A percentile compares a stretch with the other conserved stretches of the same genome.
phyloP scores from a whole-genome alignment of 371 early-diverging fungal species.

The Actinomortierella wolfii region DNA sequence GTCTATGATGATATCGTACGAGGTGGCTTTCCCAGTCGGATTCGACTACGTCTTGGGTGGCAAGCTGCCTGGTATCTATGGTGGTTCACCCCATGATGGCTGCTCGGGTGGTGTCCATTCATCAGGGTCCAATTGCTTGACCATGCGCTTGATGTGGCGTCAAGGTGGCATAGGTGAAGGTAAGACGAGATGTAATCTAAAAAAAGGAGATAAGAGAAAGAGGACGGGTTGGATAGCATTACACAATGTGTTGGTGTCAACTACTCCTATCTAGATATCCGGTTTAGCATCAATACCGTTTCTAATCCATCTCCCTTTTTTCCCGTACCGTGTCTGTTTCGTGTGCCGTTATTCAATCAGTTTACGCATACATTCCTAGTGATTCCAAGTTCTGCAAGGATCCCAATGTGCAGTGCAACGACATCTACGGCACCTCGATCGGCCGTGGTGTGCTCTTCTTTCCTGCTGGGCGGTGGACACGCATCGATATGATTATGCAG shows the following conservation, averaged over 20 bases:
- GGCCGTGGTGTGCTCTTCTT: constrained; percentile 55
- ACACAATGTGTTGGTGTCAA: too few species aligned
- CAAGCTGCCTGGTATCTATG: constrained; percentile 41
- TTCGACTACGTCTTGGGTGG: constrained; percentile 61
- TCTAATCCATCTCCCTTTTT: not conserved
- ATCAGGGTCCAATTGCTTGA: constrained; percentile 50
- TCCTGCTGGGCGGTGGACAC: constrained; percentile 47
- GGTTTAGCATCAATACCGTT: too few species aligned
- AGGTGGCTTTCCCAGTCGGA: constrained; percentile 56
- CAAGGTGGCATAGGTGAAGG: constrained; percentile 43
- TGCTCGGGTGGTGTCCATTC: constrained; percentile 57
- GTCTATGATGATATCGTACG: constrained; percentile 54
- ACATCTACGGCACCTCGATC: constrained; percentile 55
- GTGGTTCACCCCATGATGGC: constrained; percentile 48
- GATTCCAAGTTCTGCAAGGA: constrained; percentile 43
- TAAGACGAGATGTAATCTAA: constrained; percentile 13
- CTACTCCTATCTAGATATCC: too few species aligned
- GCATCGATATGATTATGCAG: constrained; percentile 51
- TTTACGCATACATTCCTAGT: constrained; percentile 55
- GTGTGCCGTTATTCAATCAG: constrained; percentile 21
- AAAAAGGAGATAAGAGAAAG: not conserved
- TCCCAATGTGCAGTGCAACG: constrained; percentile 48
- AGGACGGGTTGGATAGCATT: too few species aligned
- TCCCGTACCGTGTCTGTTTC: not conserved
- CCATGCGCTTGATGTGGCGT: constrained; percentile 59